These are phyloP conservation scores for Brasenia schreberi DNA, from an alignment of 164 flowering plant species.

Conservation along the genomic window DNA sequence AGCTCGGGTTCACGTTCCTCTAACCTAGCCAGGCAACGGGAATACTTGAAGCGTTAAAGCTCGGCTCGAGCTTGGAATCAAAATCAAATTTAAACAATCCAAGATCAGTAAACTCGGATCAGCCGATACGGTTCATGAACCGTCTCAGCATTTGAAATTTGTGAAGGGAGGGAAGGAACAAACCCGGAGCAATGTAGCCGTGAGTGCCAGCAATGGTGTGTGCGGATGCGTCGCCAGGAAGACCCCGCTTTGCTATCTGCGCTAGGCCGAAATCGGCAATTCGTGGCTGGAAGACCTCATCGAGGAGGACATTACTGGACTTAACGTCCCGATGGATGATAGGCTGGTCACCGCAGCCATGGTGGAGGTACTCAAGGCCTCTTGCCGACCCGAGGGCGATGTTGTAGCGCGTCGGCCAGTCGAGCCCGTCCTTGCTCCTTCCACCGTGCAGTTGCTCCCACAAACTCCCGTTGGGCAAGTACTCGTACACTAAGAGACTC, in stretches of 20 bases:
- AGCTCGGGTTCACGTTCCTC: no score
- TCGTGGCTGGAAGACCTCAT: slow-evolving; percentile 37
- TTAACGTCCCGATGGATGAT: slow-evolving; percentile 58
- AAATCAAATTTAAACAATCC: no score
- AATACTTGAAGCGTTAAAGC: no score
- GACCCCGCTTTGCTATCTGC: slow-evolving; percentile 24
- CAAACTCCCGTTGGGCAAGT: slow-evolving; percentile 57
- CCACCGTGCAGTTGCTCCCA: slow-evolving; percentile 58
- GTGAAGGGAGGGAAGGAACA: background rate
- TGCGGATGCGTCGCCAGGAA: slow-evolving; percentile 15
- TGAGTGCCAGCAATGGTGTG: slow-evolving; percentile 44
- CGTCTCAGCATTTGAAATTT: no score
- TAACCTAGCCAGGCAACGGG: no score
- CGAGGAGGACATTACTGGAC: slow-evolving; percentile 52
- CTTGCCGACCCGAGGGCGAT: slow-evolving; percentile 67
- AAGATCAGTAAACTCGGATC: no score
- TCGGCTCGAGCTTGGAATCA: no score
- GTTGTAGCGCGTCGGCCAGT: slow-evolving; percentile 43
- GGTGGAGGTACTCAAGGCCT: slow-evolving; percentile 72
- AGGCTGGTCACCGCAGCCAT: slow-evolving; percentile 37
- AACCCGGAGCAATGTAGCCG: slow-evolving; percentile 79
- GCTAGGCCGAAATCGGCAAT: slow-evolving; percentile 68
- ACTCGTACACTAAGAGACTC: slow-evolving; percentile 59
- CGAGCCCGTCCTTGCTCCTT: slow-evolving; percentile 25
- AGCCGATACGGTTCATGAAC: no score